phyloP scores from a whole-genome alignment of 805 yeast species.

The Diddensiella transvaalensis region DNA sequence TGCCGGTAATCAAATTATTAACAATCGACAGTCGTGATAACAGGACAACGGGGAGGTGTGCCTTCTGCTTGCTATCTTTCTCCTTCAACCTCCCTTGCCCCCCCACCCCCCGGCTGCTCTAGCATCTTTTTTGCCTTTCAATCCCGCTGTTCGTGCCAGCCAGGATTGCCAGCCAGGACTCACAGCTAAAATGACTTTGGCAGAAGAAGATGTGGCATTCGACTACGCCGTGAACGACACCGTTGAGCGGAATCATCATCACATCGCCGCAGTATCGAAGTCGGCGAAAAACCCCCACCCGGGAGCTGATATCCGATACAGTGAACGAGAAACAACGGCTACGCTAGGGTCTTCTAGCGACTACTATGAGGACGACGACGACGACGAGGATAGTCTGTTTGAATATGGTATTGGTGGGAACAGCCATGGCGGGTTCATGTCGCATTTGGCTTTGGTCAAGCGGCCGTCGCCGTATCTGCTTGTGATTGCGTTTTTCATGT shows the following conservation, averaged over 20 bases:
- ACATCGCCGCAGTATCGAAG: too few relatives aligned
- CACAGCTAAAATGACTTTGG: neutral
- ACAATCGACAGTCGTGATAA: too few relatives aligned
- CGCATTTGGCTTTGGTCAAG: neutral
- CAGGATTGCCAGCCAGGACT: too few relatives aligned
- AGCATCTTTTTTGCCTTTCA: too few relatives aligned
- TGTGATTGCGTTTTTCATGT: constrained; percentile 11
- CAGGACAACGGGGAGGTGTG: too few relatives aligned
- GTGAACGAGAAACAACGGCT: neutral
- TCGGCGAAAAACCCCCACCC: too few relatives aligned
- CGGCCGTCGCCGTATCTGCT: constrained; percentile 7
- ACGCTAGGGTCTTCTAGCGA: neutral
- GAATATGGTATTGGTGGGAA: neutral
- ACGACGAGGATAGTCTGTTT: neutral
- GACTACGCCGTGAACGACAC: constrained; percentile 9
- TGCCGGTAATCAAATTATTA: too few relatives aligned
- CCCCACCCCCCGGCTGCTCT: too few relatives aligned
- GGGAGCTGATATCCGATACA: neutral
- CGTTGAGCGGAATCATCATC: neutral
- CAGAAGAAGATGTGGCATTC: constrained; percentile 4
- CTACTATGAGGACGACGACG: neutral
- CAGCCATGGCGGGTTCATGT: neutral
- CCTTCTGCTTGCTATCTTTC: too few relatives aligned
- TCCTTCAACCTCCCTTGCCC: too few relatives aligned
- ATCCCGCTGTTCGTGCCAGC: too few relatives aligned